Conservation (phyloP, 257 asterid species). For the Lavandula angustifolia region DNA sequence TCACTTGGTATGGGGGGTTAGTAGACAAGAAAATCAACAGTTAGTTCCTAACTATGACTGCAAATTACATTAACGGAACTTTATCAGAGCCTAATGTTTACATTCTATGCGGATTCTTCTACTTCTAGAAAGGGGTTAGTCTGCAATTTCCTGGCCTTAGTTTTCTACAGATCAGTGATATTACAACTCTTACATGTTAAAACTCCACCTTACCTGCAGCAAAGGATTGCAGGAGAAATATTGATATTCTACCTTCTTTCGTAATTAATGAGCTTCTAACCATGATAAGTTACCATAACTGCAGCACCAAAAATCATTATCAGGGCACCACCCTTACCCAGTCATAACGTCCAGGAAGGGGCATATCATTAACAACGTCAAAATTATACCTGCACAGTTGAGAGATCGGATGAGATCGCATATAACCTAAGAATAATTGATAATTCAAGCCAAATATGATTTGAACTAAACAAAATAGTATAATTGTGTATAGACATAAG, state of each 20-base stretch:
- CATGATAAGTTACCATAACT: constrained; percentile 15
- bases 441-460: not conserved
- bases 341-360: constrained; percentile 52
- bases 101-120: constrained; percentile 41
- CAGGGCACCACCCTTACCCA: constrained; percentile 53
- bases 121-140: constrained; percentile 44
- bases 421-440: not conserved
- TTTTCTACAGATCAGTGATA: constrained; percentile 31
- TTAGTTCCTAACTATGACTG: constrained; percentile 32
- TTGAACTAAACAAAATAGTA: not conserved
- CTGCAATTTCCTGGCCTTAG: constrained; percentile 27
- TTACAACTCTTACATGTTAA: constrained; percentile 36
- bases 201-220: constrained; percentile 36
- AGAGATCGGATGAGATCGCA: too few relatives aligned
- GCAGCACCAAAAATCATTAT: constrained; percentile 22
- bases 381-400: constrained; percentile 54
- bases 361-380: constrained; percentile 46
- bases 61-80: constrained; percentile 40
- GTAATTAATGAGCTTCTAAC: constrained; percentile 20
- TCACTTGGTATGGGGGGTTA: not conserved
- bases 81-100: constrained; percentile 37
- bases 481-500: not conserved
- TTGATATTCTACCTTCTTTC: constrained; percentile 32
- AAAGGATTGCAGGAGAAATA: constrained; percentile 28
- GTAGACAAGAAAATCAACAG: constrained; percentile 5